A percentile compares a stretch with the other conserved stretches of the same genome.
Evolutionary conservation across 495 filamentous ascomycete species (phyloP).

Genomic region (Neurospora pannonica): DNA sequence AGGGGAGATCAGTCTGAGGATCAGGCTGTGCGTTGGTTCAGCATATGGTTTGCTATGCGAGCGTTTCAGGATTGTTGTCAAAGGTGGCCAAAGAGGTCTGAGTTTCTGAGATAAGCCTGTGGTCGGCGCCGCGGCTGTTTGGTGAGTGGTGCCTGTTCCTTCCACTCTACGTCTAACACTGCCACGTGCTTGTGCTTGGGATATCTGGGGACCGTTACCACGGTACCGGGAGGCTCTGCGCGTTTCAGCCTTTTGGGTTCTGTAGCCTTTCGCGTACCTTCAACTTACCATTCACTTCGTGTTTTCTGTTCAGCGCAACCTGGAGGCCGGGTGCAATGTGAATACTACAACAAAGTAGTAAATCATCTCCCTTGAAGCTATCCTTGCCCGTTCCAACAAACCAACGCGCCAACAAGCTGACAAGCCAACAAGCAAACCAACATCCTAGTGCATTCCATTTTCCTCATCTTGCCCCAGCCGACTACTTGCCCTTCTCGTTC

Average conservation of each 20-base stretch:
- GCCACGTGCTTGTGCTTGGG: background rate
- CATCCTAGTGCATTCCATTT: background rate
- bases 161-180: background rate
- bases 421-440: background rate
- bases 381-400: background rate
- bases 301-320: background rate
- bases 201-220: background rate
- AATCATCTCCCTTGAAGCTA: background rate
- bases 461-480: background rate
- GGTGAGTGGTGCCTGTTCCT: background rate
- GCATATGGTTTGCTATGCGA: background rate
- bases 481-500: background rate
- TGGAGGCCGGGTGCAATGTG: background rate
- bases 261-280: background rate
- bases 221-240: background rate
- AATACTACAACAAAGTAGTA: background rate
- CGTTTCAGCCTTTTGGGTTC: background rate
- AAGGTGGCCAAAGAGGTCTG: background rate
- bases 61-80: background rate
- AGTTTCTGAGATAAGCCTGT: background rate
- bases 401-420: background rate
- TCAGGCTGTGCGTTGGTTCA: constrained; percentile 44
- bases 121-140: background rate
- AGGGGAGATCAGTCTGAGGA: constrained; percentile 37
- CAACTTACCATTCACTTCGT: background rate